Evolutionary conservation across 345 rosid species (phyloP).

Genomic region (Eucalyptus cloeziana): DNA sequence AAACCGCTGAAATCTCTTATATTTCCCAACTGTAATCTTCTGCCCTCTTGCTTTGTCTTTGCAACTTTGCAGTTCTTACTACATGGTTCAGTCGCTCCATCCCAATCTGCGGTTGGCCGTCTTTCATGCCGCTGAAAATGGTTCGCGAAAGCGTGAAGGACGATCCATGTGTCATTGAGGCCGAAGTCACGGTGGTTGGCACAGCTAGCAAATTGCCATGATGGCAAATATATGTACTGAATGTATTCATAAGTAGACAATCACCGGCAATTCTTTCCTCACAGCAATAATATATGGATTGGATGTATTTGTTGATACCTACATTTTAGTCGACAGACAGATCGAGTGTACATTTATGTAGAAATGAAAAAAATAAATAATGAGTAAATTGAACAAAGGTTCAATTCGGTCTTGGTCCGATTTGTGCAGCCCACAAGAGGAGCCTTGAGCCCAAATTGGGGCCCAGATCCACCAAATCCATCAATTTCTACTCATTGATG

Average conservation of each 20-base stretch:
- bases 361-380: neutral
- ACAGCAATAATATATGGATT: neutral
- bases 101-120: rapidly evolving
- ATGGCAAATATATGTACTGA: neutral
- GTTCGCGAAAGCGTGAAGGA: rapidly evolving
- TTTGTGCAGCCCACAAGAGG: neutral
- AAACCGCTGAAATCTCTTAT: neutral
- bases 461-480: neutral
- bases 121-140: neutral
- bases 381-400: neutral
- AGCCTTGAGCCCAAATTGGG: neutral
- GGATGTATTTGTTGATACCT: neutral
- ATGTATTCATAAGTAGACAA: neutral
- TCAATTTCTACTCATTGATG: neutral
- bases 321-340: rapidly evolving
- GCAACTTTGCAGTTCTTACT: neutral
- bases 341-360: neutral
- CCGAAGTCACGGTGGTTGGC: neutral
- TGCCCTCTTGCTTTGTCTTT: neutral
- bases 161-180: neutral
- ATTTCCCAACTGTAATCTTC: neutral
- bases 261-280: neutral
- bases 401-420: neutral
- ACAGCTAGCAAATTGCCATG: neutral
- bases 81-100: neutral